Conservation (phyloP, 2,329 filamentous ascomycete genomes). For the Penicillium sp. region DNA sequence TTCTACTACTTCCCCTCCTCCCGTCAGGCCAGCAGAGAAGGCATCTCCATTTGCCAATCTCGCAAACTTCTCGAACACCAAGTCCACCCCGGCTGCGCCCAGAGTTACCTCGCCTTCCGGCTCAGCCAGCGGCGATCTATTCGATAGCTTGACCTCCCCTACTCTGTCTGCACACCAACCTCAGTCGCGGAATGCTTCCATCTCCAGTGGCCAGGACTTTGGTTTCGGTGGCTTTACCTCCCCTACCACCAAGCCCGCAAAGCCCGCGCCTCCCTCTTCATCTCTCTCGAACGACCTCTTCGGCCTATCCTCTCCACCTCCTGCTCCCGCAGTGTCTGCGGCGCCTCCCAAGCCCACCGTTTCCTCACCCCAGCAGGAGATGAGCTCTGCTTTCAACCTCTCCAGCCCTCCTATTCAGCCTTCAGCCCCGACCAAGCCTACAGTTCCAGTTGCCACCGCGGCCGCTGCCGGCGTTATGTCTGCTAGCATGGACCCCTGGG, state of each 20-base stretch:
- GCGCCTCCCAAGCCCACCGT: slow-evolving; percentile 48
- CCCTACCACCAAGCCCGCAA: slow-evolving; percentile 44
- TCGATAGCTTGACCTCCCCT: slow-evolving; percentile 68
- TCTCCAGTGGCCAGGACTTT: slow-evolving; percentile 64
- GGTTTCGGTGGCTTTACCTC: slow-evolving; percentile 65
- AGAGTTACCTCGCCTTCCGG: slow-evolving; percentile 53
- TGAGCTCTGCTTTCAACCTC: slow-evolving; percentile 80
- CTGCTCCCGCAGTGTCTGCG: slow-evolving; percentile 44
- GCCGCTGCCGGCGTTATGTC: slow-evolving; percentile 46
- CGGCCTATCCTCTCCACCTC: slow-evolving; percentile 63
- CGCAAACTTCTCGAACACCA: slow-evolving; percentile 54
- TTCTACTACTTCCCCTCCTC: slow-evolving; percentile 44
- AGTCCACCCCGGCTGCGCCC: slow-evolving; percentile 48
- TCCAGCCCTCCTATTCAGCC: slow-evolving; percentile 55
- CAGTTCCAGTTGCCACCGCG: slow-evolving; percentile 47
- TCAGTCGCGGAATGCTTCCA: slow-evolving; percentile 51
- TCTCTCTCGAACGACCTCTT: slow-evolving; percentile 77
- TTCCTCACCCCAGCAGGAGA: slow-evolving; percentile 42
- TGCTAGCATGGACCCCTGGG: slow-evolving; percentile 73
- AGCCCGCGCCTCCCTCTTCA: slow-evolving; percentile 50
- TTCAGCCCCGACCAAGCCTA: slow-evolving; percentile 43
- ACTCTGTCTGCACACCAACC: slow-evolving; percentile 53
- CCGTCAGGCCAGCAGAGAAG: slow-evolving; percentile 50
- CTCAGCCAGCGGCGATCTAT: slow-evolving; percentile 74
- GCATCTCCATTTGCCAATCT: slow-evolving; percentile 66